Percentiles rank a stretch among this genome's conserved stretches.
phyloP scores from a whole-genome alignment of 768 basidiomycete genomes.

The Boletus pseudopeckii region DNA sequence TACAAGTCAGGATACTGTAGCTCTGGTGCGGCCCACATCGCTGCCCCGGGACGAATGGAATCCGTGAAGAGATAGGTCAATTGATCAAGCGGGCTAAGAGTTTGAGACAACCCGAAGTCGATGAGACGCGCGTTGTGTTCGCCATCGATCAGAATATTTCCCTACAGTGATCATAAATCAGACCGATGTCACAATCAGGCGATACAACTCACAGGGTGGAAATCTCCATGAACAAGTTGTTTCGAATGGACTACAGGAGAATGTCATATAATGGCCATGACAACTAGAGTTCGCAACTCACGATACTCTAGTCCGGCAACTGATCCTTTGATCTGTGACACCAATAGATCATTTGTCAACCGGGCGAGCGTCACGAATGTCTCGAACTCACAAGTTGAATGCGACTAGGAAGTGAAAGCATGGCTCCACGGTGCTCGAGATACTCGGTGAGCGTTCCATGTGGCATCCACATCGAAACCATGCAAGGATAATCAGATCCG shows the following conservation, averaged over 20 bases:
- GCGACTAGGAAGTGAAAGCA: too few relatives aligned
- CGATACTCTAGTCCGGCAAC: slow-evolving; percentile 1
- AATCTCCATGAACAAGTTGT: background rate
- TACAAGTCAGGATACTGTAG: background rate
- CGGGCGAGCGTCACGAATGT: too few relatives aligned
- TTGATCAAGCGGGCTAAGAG: too few relatives aligned
- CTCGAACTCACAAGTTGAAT: too few relatives aligned
- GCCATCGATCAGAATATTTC: slow-evolving; percentile 1
- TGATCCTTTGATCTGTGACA: too few relatives aligned
- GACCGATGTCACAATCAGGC: background rate
- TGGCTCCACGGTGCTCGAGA: background rate
- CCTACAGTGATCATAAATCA: background rate
- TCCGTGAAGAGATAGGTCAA: background rate
- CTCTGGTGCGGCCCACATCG: slow-evolving; percentile 2
- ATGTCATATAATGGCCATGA: background rate
- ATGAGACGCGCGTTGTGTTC: background rate
- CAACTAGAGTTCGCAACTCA: background rate
- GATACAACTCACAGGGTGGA: slow-evolving; percentile 2
- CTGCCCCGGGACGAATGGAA: background rate
- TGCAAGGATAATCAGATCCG: slow-evolving; percentile 1
- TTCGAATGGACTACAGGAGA: background rate
- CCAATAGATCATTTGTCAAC: too few relatives aligned
- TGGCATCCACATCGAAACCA: slow-evolving; percentile 7
- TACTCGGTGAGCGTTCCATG: background rate
- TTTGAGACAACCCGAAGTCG: background rate